Evolutionary conservation across 768 basidiomycete genomes (phyloP).

Genomic region (Leucocoprinus leucothites): DNA sequence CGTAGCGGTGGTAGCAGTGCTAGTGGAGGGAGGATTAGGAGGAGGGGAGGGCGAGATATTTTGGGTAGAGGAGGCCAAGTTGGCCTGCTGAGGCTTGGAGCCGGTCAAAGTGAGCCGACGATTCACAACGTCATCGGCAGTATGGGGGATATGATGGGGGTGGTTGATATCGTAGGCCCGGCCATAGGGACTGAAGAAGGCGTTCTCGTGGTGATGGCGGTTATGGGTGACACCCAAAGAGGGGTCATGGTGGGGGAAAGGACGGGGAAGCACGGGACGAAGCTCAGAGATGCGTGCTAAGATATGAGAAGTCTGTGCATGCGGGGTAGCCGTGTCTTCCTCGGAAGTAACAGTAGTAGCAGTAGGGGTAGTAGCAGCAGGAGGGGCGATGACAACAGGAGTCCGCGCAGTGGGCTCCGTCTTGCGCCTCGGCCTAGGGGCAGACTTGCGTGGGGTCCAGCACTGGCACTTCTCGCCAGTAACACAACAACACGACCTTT

Average conservation of each 20-base stretch:
- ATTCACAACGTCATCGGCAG: conserved; percentile 18
- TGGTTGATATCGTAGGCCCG: conserved; percentile 54
- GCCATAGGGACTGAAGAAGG: conserved; percentile 61
- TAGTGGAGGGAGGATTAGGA: conserved; percentile 10
- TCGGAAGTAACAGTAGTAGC: conserved; percentile 4
- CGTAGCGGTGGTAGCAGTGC: conserved; percentile 5
- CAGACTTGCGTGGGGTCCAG: conserved; percentile 45
- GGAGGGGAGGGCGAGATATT: conserved; percentile 18
- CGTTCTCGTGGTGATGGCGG: conserved; percentile 52
- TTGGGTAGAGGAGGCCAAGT: conserved; percentile 20
- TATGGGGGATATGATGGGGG: conserved; percentile 24
- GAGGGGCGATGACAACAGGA: conserved; percentile 10
- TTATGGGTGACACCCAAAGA: conserved; percentile 39
- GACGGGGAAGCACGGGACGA: conserved; percentile 70
- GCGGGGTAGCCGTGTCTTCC: conserved; percentile 13
- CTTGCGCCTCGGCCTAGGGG: conserved; percentile 29
- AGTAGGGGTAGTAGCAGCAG: conserved; percentile 9
- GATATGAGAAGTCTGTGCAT: conserved; percentile 40
- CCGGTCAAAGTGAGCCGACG: conserved; percentile 12
- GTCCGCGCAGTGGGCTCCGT: conserved; percentile 13
- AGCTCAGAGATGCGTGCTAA: conserved; percentile 61
- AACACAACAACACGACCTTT: conserved; percentile 43
- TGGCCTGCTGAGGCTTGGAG: conserved; percentile 7
- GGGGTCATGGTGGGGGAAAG: conserved; percentile 41
- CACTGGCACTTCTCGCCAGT: conserved; percentile 55